Conservation (phyloP, 192 early-diverging fungal genomes). For the Coemansia sp. region DNA sequence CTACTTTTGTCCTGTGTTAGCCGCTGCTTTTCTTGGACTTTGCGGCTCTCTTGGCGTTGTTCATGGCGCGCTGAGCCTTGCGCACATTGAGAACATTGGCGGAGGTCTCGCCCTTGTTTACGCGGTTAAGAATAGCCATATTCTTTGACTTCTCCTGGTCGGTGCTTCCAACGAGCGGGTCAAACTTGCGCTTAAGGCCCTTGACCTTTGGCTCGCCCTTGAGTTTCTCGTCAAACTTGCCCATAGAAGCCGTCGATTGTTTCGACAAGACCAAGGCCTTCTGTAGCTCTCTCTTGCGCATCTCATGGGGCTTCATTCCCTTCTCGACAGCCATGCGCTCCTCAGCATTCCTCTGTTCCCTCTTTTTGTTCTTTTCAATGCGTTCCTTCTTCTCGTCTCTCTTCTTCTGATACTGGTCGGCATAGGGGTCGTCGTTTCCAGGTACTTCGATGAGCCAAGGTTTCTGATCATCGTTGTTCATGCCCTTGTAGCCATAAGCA, state of each 20-base stretch:
- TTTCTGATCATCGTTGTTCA: constrained; percentile 67
- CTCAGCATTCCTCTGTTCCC: constrained; percentile 80
- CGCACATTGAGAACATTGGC: constrained; percentile 43
- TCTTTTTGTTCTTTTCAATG: constrained; percentile 83
- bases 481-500: constrained; percentile 85
- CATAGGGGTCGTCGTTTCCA: constrained; percentile 72
- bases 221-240: constrained; percentile 84
- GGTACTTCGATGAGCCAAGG: constrained; percentile 96
- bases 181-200: constrained; percentile 70
- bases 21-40: no score
- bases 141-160: constrained; percentile 67
- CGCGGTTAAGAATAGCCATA: constrained; percentile 66
- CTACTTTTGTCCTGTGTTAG: no score
- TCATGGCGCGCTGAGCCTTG: constrained; percentile 50
- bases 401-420: constrained; percentile 78
- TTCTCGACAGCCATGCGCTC: constrained; percentile 62
- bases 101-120: constrained; percentile 53
- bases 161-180: constrained; percentile 57
- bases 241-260: constrained; percentile 82
- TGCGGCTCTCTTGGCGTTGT: constrained; percentile 36
- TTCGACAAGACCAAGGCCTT: constrained; percentile 71
- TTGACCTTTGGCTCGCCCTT: constrained; percentile 83
- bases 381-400: constrained; percentile 86
- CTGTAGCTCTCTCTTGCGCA: constrained; percentile 73
- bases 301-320: constrained; percentile 52